Percentiles rank a stretch among this genome's conserved stretches.
These are phyloP conservation scores for Rhodomyrtus tomentosa DNA, from an alignment of 345 rosid genomes.

Conservation along the genomic window DNA sequence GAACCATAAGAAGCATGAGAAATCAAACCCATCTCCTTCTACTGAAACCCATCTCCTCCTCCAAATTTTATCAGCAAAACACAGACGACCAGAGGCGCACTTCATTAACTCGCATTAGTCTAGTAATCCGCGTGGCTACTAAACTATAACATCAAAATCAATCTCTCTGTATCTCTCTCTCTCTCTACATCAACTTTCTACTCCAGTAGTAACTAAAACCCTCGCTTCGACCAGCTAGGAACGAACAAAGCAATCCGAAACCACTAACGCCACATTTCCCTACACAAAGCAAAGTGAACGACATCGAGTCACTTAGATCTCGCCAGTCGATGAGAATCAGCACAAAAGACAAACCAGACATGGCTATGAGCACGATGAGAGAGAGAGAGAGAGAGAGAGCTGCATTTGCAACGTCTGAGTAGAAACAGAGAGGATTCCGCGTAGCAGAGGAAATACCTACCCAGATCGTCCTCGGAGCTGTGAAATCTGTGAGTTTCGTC, in stretches of 20 bases:
- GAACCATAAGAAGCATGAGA: background rate
- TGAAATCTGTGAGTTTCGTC: background rate
- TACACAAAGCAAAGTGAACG: background rate
- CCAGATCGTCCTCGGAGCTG: conserved; percentile 1
- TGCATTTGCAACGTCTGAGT: background rate
- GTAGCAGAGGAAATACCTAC: background rate
- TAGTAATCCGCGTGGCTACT: background rate
- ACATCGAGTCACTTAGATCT: background rate
- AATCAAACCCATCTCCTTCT: background rate
- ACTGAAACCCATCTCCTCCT: background rate
- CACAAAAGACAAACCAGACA: background rate
- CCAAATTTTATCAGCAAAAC: background rate
- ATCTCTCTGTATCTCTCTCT: background rate
- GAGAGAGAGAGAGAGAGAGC: background rate
- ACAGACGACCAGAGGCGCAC: background rate
- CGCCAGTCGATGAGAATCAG: background rate
- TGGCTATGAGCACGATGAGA: background rate
- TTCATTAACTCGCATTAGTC: background rate
- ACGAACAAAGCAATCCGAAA: background rate
- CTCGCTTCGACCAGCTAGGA: background rate
- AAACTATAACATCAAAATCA: background rate
- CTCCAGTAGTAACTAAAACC: background rate
- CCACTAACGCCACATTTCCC: background rate
- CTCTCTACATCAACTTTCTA: background rate
- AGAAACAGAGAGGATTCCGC: background rate